Base-by-base conservation (phyloP, 2,329 filamentous ascomycete species). In the Aaosphaeria arxii region DNA sequence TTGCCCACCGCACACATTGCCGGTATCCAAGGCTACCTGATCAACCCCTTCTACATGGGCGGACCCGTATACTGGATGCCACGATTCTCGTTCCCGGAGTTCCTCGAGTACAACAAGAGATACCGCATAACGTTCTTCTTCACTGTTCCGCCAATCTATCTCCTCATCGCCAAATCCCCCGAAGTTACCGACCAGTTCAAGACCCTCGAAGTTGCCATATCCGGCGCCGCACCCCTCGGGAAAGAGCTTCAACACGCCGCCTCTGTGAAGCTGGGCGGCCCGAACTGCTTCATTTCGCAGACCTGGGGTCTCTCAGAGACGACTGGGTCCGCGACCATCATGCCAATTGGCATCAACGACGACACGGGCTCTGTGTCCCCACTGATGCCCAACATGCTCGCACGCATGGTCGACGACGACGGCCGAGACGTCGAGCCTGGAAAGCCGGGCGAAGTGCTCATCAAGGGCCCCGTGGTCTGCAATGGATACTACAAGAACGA, bases 271-370 rank as follows among this genome's bases (percentile, higher is more conserved):
- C 60, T 85, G 7, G 74, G 71, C 6, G 74, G 70, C 0, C 70
- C 71, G 1, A 61, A 66, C 9, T 73, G 71, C 9, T 63, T 68
- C 9, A 66, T 84, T 11, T 64, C 63, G 0, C 81, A 84, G 65
- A 79, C 77, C 0, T 84, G 80, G 79, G 82, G 83, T 0, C 59
- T 83, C 38, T 83, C 77, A 40, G 82, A 85, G 64, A 82, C 79
- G 5, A 70, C 64, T 1, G 70, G 79, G 1, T 71, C 71, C 0
- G 73, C 78, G 5, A 83, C 79, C 0, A 49, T 72, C 29, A 70
- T 76, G 50, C 73, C 74, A 0, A 63, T 69, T 6, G 72, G 69
- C 0, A 62, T 65, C 44, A 58, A 58, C 7, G 75, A 77, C 45
- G 68, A 71, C 7, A 75, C 74, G 1, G 79, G 79, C 2, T 78